These are phyloP conservation scores for Exophiala xenobiotica DNA, from an alignment of 2,329 filamentous ascomycete genomes.

Conservation along the genomic window DNA sequence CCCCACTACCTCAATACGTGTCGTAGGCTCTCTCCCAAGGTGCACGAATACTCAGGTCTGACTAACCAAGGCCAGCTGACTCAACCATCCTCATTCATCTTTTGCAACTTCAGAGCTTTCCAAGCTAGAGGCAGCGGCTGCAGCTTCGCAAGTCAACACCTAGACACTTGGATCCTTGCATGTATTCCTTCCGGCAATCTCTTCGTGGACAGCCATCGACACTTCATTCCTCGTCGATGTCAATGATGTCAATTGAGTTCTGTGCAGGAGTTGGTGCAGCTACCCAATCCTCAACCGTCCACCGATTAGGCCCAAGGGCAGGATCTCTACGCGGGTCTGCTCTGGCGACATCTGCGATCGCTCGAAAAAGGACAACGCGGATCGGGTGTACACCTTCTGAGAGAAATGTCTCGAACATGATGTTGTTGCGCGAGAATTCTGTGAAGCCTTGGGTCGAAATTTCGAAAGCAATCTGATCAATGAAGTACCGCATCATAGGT, in stretches of 20 bases:
- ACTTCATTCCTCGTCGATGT: constrained; percentile 7
- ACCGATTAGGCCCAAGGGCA: constrained; percentile 16
- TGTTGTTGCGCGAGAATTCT: constrained; percentile 13
- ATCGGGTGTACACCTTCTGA: constrained; percentile 7
- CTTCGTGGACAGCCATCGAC: neutral
- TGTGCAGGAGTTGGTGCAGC: neutral
- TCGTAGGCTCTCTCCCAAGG: neutral
- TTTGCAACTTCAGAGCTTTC: neutral
- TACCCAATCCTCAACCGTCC: constrained; percentile 12
- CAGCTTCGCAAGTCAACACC: neutral
- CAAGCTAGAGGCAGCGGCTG: neutral
- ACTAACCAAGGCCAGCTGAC: constrained; percentile 1
- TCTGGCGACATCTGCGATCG: constrained; percentile 17
- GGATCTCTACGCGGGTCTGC: constrained; percentile 12
- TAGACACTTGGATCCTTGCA: neutral
- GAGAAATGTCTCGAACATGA: constrained; percentile 17
- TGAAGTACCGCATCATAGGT: constrained; percentile 23
- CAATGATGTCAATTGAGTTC: constrained; percentile 5
- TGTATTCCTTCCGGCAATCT: neutral
- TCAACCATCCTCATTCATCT: neutral
- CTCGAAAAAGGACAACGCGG: constrained; percentile 16
- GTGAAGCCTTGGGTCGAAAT: constrained; percentile 22
- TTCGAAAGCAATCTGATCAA: constrained; percentile 29
- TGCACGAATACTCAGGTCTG: no score
- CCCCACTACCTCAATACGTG: neutral